Evolutionary conservation across 345 rosid genomes (phyloP), one percentile per base, ranked within the genome.

Genomic region (Limnanthes douglasii): DNA sequence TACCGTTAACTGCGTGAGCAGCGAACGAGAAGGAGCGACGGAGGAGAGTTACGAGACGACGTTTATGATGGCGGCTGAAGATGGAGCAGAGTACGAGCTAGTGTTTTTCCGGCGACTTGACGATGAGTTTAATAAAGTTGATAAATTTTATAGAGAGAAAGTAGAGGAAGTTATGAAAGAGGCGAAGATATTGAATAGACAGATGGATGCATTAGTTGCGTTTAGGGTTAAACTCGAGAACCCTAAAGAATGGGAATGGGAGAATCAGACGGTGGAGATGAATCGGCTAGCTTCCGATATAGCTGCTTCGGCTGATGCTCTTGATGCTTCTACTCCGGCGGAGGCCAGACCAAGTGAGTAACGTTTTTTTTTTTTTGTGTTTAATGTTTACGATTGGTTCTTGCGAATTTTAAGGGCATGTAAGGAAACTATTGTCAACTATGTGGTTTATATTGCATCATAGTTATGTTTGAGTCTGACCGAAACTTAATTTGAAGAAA

Each of bases 181-280:
- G 40, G 93, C 93, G 0, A 50, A 14, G 4, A 26, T 53, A 43
- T 56, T 75, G 60, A 66, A 41, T 8, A 55, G 47, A 34, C 93
- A 75, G 28, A 80, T 75, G 93, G 69, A 80, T 41, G 93, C 93
- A 53, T 41, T 80, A 43, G 70, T 72, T 31, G 93, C 86, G 37
- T 70, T 75, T 10, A 51, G 83, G 21, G 56, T 75, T 4, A 75
- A 80, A 59, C 83, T 80, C 7, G 86, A 80, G 37, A 68, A 75
- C 48, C 93, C 83, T 4, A 29, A 39, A 0, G 78, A 56, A 4
- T 62, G 64, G 57, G 38, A 44, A 0, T 39, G 48, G 50, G 37
- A 30, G 4, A 73, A 69, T 7, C 46, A 67, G 13, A 11, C 60
- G 1, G 61, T 40, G 10, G 84, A 78, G 46, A 52, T 74, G 67